Base-by-base conservation (phyloP, 164 flowering plant genomes). In the Brasenia schreberi region DNA sequence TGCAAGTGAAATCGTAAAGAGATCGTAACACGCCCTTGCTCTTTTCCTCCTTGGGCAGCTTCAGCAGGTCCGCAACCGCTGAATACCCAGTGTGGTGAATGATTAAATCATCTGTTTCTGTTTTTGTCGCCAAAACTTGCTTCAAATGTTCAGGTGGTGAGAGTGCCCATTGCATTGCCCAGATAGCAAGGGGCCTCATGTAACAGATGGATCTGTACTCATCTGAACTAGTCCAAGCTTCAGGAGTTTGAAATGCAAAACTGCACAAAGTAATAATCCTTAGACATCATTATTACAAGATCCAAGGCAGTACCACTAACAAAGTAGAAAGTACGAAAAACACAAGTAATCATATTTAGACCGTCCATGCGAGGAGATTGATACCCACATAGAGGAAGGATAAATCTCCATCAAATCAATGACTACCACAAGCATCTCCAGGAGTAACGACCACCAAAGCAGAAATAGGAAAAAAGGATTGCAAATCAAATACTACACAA, bases 131-230 rank as follows among this genome's bases (percentile, higher is more conserved):
- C 7, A 6, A 60, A 61, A 78, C 81, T 43, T 68, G 70, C 63
- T 67, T 69, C 27, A 64, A 49, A 45, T 70, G 71, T 65, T 75
- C 76, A 19, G 92, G 82, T 17, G 71, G 70, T 5, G 92, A 69
- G 66, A 93, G 65, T 43, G 96, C 98, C 96, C 93, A 85, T 61
- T 93, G 98, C 89, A 93, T 93, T 66, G 88, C 90, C 98, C 98
- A 93, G 68, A 93, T 87, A 5, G 97, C 88, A 64, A 93, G 73
- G 17, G 98, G 98, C 10, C 97, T 81, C 98, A 90, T 93, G 67
- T 93, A 93, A 67, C 75, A 64, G 14, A 93, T 68, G 3, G 97
- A 81, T 67, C 98, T 68, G 63, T 77, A 92, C 67, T 82, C 72
- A 19, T 78, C 98, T 61, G 78, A 74, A 0, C 74, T 76, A 63